Base-by-base conservation (phyloP, 2,329 filamentous ascomycete genomes). In the Fusarium sp. region DNA sequence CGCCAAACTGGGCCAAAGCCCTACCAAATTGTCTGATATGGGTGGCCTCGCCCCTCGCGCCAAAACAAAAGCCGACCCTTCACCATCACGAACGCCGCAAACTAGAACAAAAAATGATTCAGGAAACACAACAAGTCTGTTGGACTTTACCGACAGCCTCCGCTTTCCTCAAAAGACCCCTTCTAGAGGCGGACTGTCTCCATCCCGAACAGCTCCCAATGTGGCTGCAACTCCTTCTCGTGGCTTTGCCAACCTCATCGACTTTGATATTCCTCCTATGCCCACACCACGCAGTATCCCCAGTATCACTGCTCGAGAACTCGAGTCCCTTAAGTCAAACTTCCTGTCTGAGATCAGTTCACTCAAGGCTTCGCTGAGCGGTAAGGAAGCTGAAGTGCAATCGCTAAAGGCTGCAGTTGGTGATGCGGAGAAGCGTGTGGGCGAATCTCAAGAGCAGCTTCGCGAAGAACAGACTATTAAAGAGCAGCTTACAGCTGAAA, bases 291-390 rank as follows among this genome's bases (percentile, higher is more conserved):
- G 95, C 67, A 97, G 94, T 59, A 88, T 98, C 40, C 96, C 96
- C 1, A 93, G 91, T 11, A 92, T 98, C 73, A 97, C 95, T 3
- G 93, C 96, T 3, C 90, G 96, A 34, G 96, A 99, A 81, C 85
- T 98, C 4, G 96, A 99, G 78, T 93, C 92, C 16, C 86, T 98
- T 65, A 98, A 98, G 79, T 98, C 95, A 0, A 88, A 88, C 25
- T 97, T 97, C 75, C 86, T 97, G 54, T 97, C 95, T 0, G 93
- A 98, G 78, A 97, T 99, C 64, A 97, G 94, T 68, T 94, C 92
- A n/a, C 88, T 99, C 20, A 96, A 93, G 77, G 96, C 96, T 5
- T 95, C 93, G 12, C 85, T 99, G 12, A 95, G 91, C 75, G 96
- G 96, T 51, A 97, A 96, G 76, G 95, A 98, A 78, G 95, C 95